Evolutionary conservation across 805 yeast species (phyloP).

Genomic region (Saccharomycopsis olivae): DNA sequence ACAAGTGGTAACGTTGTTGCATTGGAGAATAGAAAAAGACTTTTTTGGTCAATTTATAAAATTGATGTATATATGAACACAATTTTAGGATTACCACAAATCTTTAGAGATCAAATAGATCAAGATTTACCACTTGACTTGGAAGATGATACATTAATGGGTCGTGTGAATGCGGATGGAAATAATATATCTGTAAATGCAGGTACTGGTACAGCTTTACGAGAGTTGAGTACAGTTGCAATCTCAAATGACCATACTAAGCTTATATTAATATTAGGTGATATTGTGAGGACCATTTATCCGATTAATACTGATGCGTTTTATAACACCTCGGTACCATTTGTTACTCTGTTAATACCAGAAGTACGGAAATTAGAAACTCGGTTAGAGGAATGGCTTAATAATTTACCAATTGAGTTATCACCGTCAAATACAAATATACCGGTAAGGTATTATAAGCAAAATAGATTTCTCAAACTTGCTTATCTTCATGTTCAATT

Average conservation of each 20-base stretch:
- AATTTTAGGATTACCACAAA: conserved; percentile 74
- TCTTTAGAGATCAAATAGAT: conserved; percentile 71
- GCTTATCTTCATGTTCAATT: conserved; percentile 70
- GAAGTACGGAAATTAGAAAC: conserved; percentile 53
- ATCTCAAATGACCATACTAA: conserved; percentile 82
- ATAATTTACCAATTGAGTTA: conserved; percentile 56
- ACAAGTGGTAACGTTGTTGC: conserved; percentile 62
- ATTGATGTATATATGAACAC: conserved; percentile 87
- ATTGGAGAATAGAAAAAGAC: conserved; percentile 69
- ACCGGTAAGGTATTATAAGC: conserved; percentile 45
- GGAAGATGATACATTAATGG: conserved; percentile 80
- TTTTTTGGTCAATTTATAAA: conserved; percentile 84
- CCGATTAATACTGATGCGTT: conserved; percentile 44
- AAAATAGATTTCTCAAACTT: conserved; percentile 62
- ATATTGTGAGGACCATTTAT: conserved; percentile 61
- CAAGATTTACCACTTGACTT: conserved; percentile 78
- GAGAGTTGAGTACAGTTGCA: conserved; percentile 14
- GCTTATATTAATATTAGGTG: conserved; percentile 57
- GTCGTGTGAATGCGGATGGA: no score
- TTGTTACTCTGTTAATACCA: conserved; percentile 16
- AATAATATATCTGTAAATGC: no score
- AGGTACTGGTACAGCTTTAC: conserved; percentile 30
- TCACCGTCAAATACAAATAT: conserved; percentile 47
- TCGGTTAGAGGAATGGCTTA: conserved; percentile 64
- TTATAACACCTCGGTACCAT: conserved; percentile 8